Percentiles rank a stretch among this genome's conserved stretches.
Conservation (phyloP, 306 rosid species). For the Lotus japonicus region DNA sequence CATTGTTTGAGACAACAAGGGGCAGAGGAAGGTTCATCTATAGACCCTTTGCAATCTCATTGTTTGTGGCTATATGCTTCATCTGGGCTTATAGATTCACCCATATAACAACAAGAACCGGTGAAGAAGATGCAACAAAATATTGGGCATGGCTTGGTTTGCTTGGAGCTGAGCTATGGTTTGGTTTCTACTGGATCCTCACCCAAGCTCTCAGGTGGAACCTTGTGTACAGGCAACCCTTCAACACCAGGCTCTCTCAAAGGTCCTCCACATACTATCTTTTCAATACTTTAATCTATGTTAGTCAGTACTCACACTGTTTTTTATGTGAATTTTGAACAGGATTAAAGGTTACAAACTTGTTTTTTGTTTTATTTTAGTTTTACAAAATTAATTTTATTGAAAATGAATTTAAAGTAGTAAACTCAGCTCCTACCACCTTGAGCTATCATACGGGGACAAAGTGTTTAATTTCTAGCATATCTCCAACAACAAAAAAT, state of each 20-base stretch:
- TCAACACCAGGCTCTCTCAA: conserved; percentile 48
- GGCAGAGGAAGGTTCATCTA: conserved; percentile 34
- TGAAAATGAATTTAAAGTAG: too few relatives aligned
- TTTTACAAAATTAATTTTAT: too few relatives aligned
- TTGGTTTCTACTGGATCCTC: conserved; percentile 71
- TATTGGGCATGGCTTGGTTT: conserved; percentile 52
- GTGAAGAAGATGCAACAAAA: conserved; percentile 25
- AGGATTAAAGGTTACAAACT: too few relatives aligned
- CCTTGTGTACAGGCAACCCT: conserved; percentile 41
- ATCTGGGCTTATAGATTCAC: conserved; percentile 60
- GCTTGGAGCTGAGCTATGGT: conserved; percentile 70
- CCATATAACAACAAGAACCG: conserved; percentile 26
- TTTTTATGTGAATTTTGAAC: too few relatives aligned
- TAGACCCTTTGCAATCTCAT: conserved; percentile 39
- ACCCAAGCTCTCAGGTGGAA: conserved; percentile 69
- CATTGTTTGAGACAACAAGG: conserved; percentile 54
- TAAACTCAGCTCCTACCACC: too few relatives aligned
- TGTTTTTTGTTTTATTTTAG: too few relatives aligned
- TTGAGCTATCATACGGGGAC: too few relatives aligned
- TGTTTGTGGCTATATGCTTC: conserved; percentile 47
- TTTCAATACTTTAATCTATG: too few relatives aligned
- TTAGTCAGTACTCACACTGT: too few relatives aligned
- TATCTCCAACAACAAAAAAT: too few relatives aligned
- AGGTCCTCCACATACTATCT: conserved; percentile 29
- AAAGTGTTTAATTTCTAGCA: too few relatives aligned